Evolutionary conservation across 1,139 yeast species (phyloP).

Genomic region (Sugiyamaella novakii): DNA sequence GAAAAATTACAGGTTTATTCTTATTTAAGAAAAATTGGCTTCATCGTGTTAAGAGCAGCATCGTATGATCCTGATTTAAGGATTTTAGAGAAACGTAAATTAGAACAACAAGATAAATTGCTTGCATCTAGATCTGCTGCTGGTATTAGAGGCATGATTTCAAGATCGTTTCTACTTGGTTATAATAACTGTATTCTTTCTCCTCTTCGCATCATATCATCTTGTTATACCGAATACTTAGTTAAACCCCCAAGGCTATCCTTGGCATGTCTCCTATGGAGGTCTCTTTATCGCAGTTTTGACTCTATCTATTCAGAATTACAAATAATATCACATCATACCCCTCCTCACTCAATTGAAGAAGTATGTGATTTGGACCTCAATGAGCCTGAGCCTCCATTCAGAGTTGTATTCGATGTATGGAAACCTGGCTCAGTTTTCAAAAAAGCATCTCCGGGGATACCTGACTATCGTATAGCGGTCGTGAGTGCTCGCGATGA

Average conservation of each 20-base stretch:
- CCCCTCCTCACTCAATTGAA: slow-evolving; percentile 26
- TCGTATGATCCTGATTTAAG: slow-evolving; percentile 25
- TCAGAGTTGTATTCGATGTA: slow-evolving; percentile 55
- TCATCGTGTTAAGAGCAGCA: slow-evolving; percentile 54
- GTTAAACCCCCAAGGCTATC: not conserved
- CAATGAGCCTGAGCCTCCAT: slow-evolving; percentile 27
- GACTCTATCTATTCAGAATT: slow-evolving; percentile 29
- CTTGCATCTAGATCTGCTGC: not conserved
- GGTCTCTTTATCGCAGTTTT: slow-evolving; percentile 25
- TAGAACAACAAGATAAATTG: not conserved
- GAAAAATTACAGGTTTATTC: slow-evolving; percentile 73
- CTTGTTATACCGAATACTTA: not conserved
- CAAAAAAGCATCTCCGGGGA: slow-evolving; percentile 67
- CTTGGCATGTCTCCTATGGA: slow-evolving; percentile 1
- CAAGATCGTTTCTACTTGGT: slow-evolving; percentile 10
- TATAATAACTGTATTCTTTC: slow-evolving; percentile 2
- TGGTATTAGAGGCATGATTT: not conserved
- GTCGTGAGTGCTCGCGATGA: slow-evolving; percentile 56
- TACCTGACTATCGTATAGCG: slow-evolving; percentile 74
- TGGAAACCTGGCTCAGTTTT: slow-evolving; percentile 81
- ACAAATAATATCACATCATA: slow-evolving; percentile 30
- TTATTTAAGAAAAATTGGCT: slow-evolving; percentile 77
- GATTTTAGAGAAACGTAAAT: slow-evolving; percentile 7
- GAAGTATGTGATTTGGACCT: slow-evolving; percentile 7
- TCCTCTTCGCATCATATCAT: slow-evolving; percentile 1